A percentile compares a stretch with the other conserved stretches of the same genome.
These are phyloP conservation scores for Aspergillus sp. DNA, from an alignment of 2,329 filamentous ascomycete species.

Conservation along the genomic window DNA sequence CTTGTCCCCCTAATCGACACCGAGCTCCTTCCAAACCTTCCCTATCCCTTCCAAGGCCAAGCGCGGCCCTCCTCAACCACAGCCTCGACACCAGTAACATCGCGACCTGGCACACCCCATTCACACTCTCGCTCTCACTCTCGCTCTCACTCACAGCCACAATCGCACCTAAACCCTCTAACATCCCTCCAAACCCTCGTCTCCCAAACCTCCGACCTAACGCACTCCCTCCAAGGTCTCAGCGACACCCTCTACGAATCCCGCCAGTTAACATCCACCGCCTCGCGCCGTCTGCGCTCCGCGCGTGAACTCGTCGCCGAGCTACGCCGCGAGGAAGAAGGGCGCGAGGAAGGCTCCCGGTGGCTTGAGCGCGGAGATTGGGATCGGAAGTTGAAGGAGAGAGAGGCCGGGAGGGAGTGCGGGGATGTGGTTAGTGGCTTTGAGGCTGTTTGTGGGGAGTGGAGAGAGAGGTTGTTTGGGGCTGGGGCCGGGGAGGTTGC, in stretches of 20 bases:
- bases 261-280: slow-evolving; percentile 76
- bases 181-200: slow-evolving; percentile 63
- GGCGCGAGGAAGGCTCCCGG: slow-evolving; percentile 70
- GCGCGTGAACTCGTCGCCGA: slow-evolving; percentile 82
- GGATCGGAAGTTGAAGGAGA: slow-evolving; percentile 65
- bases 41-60: slow-evolving; percentile 37
- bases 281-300: slow-evolving; percentile 69
- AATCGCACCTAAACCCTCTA: slow-evolving; percentile 41
- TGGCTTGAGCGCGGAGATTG: slow-evolving; percentile 80
- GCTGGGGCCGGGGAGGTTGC: slow-evolving; percentile 25
- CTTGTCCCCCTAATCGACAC: slow-evolving; percentile 51
- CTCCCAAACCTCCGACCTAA: slow-evolving; percentile 63
- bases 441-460: slow-evolving; percentile 78
- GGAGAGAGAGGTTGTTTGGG: slow-evolving; percentile 69
- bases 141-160: slow-evolving; percentile 11
- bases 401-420: slow-evolving; percentile 79
- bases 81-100: neutral
- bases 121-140: slow-evolving; percentile 26
- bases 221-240: slow-evolving; percentile 75
- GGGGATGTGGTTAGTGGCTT: slow-evolving; percentile 86
- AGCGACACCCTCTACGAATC: slow-evolving; percentile 93
- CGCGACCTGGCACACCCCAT: neutral
- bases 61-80: slow-evolving; percentile 4
- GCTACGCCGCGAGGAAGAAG: slow-evolving; percentile 74
- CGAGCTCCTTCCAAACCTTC: slow-evolving; percentile 47